Evolutionary conservation across 495 filamentous ascomycete genomes (phyloP).

Genomic region (Penicillium robsamsonii): DNA sequence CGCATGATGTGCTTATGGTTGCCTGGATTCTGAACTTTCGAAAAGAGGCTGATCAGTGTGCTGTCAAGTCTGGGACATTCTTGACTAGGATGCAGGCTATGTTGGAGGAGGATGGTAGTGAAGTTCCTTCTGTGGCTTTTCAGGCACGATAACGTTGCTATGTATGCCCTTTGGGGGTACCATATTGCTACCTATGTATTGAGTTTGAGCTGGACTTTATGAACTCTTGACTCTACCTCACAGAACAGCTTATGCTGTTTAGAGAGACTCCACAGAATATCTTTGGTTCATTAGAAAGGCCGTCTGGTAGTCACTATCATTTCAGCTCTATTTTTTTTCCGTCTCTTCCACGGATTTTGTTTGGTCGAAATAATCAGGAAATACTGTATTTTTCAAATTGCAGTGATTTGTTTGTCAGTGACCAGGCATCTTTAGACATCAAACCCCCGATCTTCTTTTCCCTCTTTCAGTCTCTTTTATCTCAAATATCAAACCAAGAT

Average conservation of each 20-base stretch:
- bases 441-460: not conserved
- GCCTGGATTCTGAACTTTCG: constrained; percentile 33
- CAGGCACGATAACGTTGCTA: not conserved
- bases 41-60: constrained; percentile 26
- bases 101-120: not conserved
- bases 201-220: not conserved
- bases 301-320: not conserved
- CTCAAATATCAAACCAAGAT: not conserved
- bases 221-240: not conserved
- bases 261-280: not conserved
- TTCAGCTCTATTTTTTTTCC: not conserved
- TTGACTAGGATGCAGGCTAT: constrained; percentile 6
- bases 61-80: constrained; percentile 35
- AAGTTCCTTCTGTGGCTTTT: constrained; percentile 3
- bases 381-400: not conserved
- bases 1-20: constrained; percentile 42
- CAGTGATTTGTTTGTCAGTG: not conserved
- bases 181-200: constrained; percentile 1
- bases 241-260: not conserved
- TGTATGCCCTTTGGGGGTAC: not conserved
- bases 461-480: not conserved
- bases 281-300: not conserved
- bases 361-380: not conserved
- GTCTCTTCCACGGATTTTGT: not conserved
- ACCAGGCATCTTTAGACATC: not conserved